Percentiles rank a stretch among this genome's conserved stretches.
Conservation (phyloP, 805 yeast genomes). For the Schwanniomyces vanrijiae region DNA sequence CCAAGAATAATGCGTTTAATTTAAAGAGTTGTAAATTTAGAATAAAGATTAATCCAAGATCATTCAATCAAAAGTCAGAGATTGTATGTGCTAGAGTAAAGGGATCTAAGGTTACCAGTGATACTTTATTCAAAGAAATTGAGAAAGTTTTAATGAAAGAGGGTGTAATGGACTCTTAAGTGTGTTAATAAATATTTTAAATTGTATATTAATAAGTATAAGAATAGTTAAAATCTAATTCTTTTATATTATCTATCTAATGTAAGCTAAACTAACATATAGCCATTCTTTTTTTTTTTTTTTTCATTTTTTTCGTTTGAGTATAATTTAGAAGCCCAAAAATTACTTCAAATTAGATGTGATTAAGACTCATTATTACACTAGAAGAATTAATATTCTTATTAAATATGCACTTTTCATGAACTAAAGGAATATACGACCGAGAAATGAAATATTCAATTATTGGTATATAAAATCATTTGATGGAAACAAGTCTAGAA, state of each 20-base stretch:
- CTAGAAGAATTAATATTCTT: background rate
- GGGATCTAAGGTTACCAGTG: conserved; percentile 65
- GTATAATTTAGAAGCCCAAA: background rate
- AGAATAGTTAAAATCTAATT: background rate
- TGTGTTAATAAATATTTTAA: background rate
- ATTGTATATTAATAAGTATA: background rate
- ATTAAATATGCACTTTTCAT: conserved; percentile 3
- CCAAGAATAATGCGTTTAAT: conserved; percentile 61
- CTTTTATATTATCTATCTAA: background rate
- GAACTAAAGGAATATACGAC: background rate
- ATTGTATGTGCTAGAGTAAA: conserved; percentile 60
- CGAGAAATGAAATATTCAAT: conserved; percentile 4
- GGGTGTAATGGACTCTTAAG: conserved; percentile 47
- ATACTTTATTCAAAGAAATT: conserved; percentile 59
- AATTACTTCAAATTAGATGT: background rate
- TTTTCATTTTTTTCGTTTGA: background rate
- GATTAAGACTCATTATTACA: background rate
- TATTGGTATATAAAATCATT: background rate
- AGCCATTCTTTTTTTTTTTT: background rate
- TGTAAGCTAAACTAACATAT: background rate
- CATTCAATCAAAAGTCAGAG: conserved; percentile 45
- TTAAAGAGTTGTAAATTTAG: conserved; percentile 65
- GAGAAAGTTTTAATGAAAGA: conserved; percentile 66
- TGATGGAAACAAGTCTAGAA: background rate
- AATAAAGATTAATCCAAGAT: conserved; percentile 48